Percentiles rank a stretch among this genome's conserved stretches.
phyloP scores from a whole-genome alignment of 805 yeast species.

The Lipomyces lipofer region DNA sequence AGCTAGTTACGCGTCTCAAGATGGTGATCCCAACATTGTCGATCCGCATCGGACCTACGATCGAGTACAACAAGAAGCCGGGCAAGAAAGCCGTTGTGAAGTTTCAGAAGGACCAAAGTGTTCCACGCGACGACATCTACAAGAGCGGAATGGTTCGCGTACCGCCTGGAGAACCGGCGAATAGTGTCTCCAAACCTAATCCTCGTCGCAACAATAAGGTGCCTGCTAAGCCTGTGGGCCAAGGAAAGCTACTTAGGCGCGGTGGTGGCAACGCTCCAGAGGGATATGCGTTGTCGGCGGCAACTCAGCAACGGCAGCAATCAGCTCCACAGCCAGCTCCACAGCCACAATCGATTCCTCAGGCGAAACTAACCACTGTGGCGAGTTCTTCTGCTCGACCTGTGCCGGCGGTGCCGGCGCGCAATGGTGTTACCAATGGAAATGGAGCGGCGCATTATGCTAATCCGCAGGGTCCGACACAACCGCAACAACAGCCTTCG shows the following conservation, averaged over 20 bases:
- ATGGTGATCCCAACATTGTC: constrained; percentile 57
- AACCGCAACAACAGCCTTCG: constrained; percentile 31
- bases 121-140: constrained; percentile 75
- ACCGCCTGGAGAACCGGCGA: constrained; percentile 73
- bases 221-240: constrained; percentile 30
- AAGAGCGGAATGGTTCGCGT: constrained; percentile 87
- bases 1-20: constrained; percentile 72
- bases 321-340: constrained; percentile 18
- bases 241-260: constrained; percentile 25
- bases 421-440: constrained; percentile 26
- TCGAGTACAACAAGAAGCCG: constrained; percentile 87
- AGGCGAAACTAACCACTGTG: too few species aligned
- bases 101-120: constrained; percentile 59
- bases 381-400: too few species aligned
- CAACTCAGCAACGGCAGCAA: constrained; percentile 12
- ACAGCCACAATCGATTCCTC: constrained; percentile 3
- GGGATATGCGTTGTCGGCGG: constrained; percentile 30
- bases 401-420: constrained; percentile 28
- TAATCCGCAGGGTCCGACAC: constrained; percentile 35
- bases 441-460: constrained; percentile 26
- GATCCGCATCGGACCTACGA: constrained; percentile 66
- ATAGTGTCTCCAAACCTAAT: constrained; percentile 65
- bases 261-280: constrained; percentile 39
- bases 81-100: constrained; percentile 75
- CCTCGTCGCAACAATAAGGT: constrained; percentile 57